Conservation (phyloP, 768 basidiomycete genomes). For the Lactarius trivialis region DNA sequence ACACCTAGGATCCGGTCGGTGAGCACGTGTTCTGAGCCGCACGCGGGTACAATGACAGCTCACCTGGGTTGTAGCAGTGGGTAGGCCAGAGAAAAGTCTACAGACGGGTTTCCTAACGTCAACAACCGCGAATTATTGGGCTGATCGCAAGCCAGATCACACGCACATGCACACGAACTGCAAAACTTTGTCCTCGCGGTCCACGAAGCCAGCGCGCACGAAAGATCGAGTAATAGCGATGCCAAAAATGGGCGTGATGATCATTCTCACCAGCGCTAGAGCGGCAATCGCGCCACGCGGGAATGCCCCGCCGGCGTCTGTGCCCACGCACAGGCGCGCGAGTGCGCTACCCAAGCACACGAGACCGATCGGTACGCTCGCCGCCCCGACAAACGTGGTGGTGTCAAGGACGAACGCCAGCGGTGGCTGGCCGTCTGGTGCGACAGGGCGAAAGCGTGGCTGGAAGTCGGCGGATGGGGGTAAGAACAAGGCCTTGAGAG, state of each 20-base stretch:
- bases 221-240: conserved; percentile 47
- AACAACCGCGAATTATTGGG: conserved; percentile 46
- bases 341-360: conserved; percentile 58
- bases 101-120: conserved; percentile 58
- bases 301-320: conserved; percentile 34
- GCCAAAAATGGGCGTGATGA: conserved; percentile 55
- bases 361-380: conserved; percentile 57
- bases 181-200: conserved; percentile 48
- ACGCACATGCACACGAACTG: conserved; percentile 65
- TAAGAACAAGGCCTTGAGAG: conserved; percentile 57
- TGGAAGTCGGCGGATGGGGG: conserved; percentile 36
- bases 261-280: conserved; percentile 48
- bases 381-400: conserved; percentile 51
- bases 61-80: conserved; percentile 20
- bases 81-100: conserved; percentile 22
- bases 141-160: conserved; percentile 38
- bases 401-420: conserved; percentile 56
- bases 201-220: conserved; percentile 41
- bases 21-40: not conserved
- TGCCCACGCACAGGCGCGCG: conserved; percentile 50
- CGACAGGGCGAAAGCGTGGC: conserved; percentile 31
- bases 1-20: conserved; percentile 36
- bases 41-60: not conserved
- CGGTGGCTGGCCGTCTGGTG: conserved; percentile 64
- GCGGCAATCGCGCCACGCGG: conserved; percentile 46